phyloP scores from a whole-genome alignment of 2,329 filamentous ascomycete genomes.

The Ascochyta fabae region DNA sequence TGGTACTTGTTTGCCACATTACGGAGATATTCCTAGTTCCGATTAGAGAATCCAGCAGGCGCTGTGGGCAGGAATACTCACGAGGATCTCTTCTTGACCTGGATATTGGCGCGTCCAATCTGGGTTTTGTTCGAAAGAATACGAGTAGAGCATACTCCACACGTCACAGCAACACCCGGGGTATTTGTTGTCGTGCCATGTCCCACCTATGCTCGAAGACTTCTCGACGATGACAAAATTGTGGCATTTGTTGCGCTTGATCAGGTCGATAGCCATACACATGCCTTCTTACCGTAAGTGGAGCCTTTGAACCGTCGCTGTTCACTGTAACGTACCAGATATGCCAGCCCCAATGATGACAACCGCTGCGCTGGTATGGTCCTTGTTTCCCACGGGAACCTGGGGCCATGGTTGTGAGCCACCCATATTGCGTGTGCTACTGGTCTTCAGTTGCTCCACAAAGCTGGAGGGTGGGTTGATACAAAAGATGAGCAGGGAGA shows the following conservation, averaged over 20 bases:
- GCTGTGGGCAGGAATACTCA: slow-evolving; percentile 26
- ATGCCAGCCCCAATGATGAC: slow-evolving; percentile 65
- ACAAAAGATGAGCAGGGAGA: not conserved
- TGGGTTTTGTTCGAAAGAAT: slow-evolving; percentile 66
- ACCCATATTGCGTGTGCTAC: slow-evolving; percentile 38
- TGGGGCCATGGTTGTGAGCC: slow-evolving; percentile 54
- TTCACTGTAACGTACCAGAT: slow-evolving; percentile 47
- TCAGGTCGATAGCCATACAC: slow-evolving; percentile 64
- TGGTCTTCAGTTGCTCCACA: no score
- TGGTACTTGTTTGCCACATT: slow-evolving; percentile 60
- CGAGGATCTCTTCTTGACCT: slow-evolving; percentile 65
- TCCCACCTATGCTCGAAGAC: slow-evolving; percentile 60
- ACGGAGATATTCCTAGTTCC: slow-evolving; percentile 57
- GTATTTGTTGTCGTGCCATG: slow-evolving; percentile 64
- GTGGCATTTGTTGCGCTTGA: slow-evolving; percentile 58
- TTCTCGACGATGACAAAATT: slow-evolving; percentile 66
- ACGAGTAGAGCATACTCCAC: slow-evolving; percentile 63
- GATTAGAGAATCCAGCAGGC: not conserved
- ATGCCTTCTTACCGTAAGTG: slow-evolving; percentile 48
- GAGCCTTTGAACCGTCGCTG: not conserved
- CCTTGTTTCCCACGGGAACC: slow-evolving; percentile 56
- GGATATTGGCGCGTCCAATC: slow-evolving; percentile 65
- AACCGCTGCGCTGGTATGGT: slow-evolving; percentile 60
- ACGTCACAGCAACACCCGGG: slow-evolving; percentile 64
- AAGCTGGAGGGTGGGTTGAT: not conserved